Evolutionary conservation across 2,329 filamentous ascomycete genomes (phyloP), one percentile per base, ranked within the genome.

Genomic region (Botrytis pseudocinerea): DNA sequence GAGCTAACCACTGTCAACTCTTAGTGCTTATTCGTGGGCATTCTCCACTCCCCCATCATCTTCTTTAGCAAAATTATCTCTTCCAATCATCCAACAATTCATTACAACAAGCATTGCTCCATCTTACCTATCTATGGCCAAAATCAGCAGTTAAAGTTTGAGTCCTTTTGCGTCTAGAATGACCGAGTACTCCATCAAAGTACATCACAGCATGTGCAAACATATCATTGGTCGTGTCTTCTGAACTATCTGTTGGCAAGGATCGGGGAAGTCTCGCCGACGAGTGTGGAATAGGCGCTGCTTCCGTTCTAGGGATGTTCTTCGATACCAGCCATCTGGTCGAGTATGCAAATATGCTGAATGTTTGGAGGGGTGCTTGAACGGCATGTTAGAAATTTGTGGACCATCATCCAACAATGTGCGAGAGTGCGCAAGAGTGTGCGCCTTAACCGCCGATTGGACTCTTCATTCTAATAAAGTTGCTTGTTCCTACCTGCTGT

Each of bases 161-260:
- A 22, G 35, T 20, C 22, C 35, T 66, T 40, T 22, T 35, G 4
- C 25, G 22, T 66, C 46, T 57, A 57, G 65, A 57, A 69, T 57
- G 65, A 38, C 48, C 65, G 48, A 69, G 51, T 57, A 69, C 65
- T 57, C 65, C 65, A 69, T 69, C 6, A 32, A 2, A 42, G 65
- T 48, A 69, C 65, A 69, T 44, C 10, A 57, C 8, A 59, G 65
- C 48, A 69, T 69, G 65, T 59, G 65, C 65, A 57, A 42, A 69
- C 54, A 38, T 69, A 32, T 54, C 35, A 68, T 54, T 59, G 65
- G 65, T 42, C n/a, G 51, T 57, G 65, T 57, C 48, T 69, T 51
- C 40, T 25, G 65, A 69, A 69, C 65, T 42, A n/a, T 69, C 64
- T 66, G 25, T 32, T 54, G 64, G 32, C 64, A 66, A 66, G 64